Evolutionary conservation across 352 stramenopile species (phyloP).

Genomic region (Pythium dissimile): DNA sequence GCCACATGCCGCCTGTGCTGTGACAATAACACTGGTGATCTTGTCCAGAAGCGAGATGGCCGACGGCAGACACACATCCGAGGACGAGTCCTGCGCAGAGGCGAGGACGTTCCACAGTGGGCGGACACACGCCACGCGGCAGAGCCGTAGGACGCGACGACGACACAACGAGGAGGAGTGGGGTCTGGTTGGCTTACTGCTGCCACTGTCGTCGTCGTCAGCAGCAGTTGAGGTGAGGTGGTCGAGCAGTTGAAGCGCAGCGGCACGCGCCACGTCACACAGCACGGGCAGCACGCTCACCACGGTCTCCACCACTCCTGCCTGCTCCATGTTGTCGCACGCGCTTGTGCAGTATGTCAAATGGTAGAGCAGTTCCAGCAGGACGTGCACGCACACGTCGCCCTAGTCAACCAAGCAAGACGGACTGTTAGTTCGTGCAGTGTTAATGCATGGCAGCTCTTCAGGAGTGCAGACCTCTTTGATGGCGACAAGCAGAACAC

Average conservation of each 20-base stretch:
- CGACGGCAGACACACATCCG: slow-evolving; percentile 1
- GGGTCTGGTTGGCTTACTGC: too few species aligned
- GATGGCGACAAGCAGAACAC: slow-evolving; percentile 5
- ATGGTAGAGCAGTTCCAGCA: slow-evolving; percentile 16
- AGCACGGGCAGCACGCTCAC: slow-evolving; percentile 16
- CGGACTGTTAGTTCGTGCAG: too few species aligned
- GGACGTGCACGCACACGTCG: slow-evolving; percentile 14
- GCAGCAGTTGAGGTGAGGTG: slow-evolving; percentile 4
- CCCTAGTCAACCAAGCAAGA: slow-evolving; percentile 11
- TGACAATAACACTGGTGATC: slow-evolving; percentile 13
- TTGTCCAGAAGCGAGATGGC: slow-evolving; percentile 15
- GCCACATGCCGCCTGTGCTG: not conserved
- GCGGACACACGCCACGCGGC: slow-evolving; percentile 19
- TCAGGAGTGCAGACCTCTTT: too few species aligned
- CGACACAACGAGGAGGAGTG: not conserved
- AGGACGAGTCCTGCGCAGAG: not conserved
- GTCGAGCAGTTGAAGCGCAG: slow-evolving; percentile 21
- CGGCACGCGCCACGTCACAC: not conserved
- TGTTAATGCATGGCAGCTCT: too few species aligned
- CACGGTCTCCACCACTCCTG: slow-evolving; percentile 18
- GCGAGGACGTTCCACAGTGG: slow-evolving; percentile 13
- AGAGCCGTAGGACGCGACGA: slow-evolving; percentile 9
- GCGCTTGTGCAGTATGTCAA: slow-evolving; percentile 11
- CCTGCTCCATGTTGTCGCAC: not conserved
- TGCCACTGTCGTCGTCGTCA: slow-evolving; percentile 2